Conservation (phyloP, 768 basidiomycete genomes). For the Cystobasidium ongulense region DNA sequence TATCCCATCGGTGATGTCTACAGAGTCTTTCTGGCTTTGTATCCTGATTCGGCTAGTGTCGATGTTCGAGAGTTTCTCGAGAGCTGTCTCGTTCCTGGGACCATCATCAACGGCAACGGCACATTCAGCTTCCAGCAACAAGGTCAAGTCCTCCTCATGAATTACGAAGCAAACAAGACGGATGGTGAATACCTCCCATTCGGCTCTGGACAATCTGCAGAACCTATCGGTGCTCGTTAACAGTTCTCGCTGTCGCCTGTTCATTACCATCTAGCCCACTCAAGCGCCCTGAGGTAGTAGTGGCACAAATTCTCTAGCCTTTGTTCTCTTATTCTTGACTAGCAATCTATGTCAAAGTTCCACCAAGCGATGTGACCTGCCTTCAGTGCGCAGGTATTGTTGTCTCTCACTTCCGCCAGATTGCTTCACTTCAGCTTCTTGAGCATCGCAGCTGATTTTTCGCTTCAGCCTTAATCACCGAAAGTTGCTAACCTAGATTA, state of each 20-base stretch:
- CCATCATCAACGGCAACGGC: constrained; percentile 37
- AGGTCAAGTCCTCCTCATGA: constrained; percentile 32
- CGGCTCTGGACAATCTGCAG: background rate
- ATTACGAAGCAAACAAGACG: background rate
- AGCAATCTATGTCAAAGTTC: too few relatives aligned
- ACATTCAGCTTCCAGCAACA: constrained; percentile 35
- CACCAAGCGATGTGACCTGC: too few relatives aligned
- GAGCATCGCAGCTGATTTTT: too few relatives aligned
- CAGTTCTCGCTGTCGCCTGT: background rate
- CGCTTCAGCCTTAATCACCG: too few relatives aligned
- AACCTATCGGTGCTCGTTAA: constrained; percentile 10
- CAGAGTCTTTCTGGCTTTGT: constrained; percentile 38
- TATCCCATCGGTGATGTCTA: constrained; percentile 38
- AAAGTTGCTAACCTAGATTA: too few relatives aligned
- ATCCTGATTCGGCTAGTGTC: constrained; percentile 34
- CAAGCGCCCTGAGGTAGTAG: too few relatives aligned
- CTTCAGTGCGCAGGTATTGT: too few relatives aligned
- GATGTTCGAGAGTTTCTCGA: constrained; percentile 37
- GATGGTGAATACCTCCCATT: background rate
- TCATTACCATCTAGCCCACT: too few relatives aligned
- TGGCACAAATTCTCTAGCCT: too few relatives aligned
- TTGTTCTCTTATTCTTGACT: too few relatives aligned
- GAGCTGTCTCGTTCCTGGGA: constrained; percentile 36
- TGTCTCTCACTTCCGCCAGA: too few relatives aligned
- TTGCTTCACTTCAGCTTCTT: too few relatives aligned